phyloP scores from a whole-genome alignment of 139 green algal species.

The Coelastrella sp. region DNA sequence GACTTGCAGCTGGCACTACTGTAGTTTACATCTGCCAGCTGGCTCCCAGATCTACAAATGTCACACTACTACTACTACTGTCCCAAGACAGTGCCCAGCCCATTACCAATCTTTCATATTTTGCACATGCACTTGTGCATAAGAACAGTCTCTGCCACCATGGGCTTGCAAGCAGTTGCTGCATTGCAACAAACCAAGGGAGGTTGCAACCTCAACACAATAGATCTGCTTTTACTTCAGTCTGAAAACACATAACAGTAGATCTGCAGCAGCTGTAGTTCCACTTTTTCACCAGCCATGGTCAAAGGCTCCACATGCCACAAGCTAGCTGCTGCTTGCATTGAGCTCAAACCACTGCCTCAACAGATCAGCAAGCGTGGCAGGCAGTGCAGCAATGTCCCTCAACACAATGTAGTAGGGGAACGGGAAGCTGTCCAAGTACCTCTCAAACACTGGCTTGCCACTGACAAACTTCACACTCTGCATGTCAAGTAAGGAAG shows the following conservation, averaged over 20 bases:
- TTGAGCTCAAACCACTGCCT: slow-evolving; percentile 95
- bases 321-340: slow-evolving; percentile 30
- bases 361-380: slow-evolving; percentile 91
- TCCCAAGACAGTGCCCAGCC: too few species aligned
- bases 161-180: too few species aligned
- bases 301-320: background rate
- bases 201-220: too few species aligned
- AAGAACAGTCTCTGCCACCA: too few species aligned
- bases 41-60: too few species aligned
- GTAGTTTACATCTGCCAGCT: too few species aligned
- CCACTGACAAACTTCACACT: slow-evolving; percentile 90
- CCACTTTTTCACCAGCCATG: background rate
- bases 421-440: slow-evolving; percentile 99
- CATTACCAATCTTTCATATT: too few species aligned
- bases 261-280: background rate
- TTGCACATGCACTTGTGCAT: too few species aligned
- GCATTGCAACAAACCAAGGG: too few species aligned
- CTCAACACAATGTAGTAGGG: slow-evolving; percentile 96
- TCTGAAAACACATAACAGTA: background rate
- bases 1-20: too few species aligned
- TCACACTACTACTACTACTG: too few species aligned
- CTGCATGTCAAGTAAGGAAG: slow-evolving; percentile 92
- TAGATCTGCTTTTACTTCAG: too few species aligned
- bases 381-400: slow-evolving; percentile 89
- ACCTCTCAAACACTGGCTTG: slow-evolving; percentile 91